A percentile compares a stretch with the other conserved stretches of the same genome.
These are phyloP conservation scores for Alternaria arbusti DNA, from an alignment of 2,329 filamentous ascomycete species.

Conservation along the genomic window DNA sequence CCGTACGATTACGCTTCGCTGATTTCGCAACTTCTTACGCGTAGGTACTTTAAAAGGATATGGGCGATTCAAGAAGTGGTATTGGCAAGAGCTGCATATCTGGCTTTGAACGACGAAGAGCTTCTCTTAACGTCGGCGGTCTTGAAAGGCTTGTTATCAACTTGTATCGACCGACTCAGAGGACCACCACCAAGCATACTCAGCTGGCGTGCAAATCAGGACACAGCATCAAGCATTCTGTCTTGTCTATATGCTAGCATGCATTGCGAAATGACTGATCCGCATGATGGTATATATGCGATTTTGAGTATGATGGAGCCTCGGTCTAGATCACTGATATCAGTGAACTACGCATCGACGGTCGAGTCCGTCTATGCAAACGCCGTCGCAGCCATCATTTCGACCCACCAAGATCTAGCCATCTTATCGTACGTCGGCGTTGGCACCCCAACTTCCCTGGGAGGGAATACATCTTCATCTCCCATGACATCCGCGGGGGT, in stretches of 20 bases:
- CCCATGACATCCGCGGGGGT: too few relatives aligned
- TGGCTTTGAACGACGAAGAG: conserved; percentile 6
- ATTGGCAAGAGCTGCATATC: conserved; percentile 7
- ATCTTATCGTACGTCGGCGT: neutral
- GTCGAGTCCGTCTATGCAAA: neutral
- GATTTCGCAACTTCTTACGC: too few relatives aligned
- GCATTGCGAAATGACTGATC: neutral
- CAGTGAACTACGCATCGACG: conserved; percentile 8
- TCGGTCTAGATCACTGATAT: neutral
- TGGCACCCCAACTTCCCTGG: too few relatives aligned
- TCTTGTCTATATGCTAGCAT: neutral
- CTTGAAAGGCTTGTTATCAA: neutral
- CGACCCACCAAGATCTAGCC: neutral
- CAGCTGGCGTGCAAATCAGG: neutral
- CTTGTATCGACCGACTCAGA: too few relatives aligned
- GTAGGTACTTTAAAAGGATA: conserved; percentile 18
- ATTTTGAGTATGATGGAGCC: conserved; percentile 14
- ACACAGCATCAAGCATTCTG: neutral
- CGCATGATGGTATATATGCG: conserved; percentile 14
- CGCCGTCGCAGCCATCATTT: neutral
- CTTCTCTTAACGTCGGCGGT: neutral
- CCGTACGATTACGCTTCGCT: too few relatives aligned
- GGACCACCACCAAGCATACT: neutral
- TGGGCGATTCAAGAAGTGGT: conserved; percentile 27
- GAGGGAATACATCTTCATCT: too few relatives aligned